Evolutionary conservation across 176 grass and related monocot genomes (phyloP).

Genomic region (Phragmites australis): DNA sequence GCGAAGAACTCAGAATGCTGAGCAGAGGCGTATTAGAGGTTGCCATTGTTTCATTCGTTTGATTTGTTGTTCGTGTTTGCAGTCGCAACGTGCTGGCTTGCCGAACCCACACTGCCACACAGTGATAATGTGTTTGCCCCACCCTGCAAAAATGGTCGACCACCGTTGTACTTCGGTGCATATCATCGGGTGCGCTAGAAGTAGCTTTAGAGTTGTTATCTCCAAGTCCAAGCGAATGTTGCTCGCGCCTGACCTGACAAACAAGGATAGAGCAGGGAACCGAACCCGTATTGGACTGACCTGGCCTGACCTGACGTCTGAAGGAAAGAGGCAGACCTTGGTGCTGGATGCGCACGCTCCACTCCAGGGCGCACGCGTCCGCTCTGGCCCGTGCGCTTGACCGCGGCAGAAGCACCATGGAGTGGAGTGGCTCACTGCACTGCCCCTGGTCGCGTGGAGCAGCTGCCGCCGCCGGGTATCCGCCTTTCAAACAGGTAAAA

Average conservation of each 20-base stretch:
- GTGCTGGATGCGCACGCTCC: neutral
- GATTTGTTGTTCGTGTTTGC: neutral
- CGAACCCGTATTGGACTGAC: neutral
- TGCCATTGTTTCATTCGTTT: slow-evolving; percentile 41
- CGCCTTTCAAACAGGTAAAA: too few relatives aligned
- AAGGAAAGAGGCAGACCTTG: neutral
- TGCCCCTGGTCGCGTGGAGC: too few relatives aligned
- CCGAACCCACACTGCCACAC: neutral
- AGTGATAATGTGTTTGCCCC: neutral
- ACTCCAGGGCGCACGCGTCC: too few relatives aligned
- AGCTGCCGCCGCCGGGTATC: too few relatives aligned
- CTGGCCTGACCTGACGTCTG: neutral
- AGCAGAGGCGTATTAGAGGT: slow-evolving; percentile 37
- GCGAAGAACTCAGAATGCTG: slow-evolving; percentile 52
- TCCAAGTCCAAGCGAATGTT: neutral
- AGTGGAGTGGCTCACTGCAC: neutral
- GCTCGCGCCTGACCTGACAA: too few relatives aligned
- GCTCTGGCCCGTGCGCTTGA: neutral
- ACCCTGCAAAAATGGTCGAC: slow-evolving; percentile 9
- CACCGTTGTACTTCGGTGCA: neutral
- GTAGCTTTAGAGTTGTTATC: neutral
- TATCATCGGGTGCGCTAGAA: neutral
- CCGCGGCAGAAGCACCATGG: neutral
- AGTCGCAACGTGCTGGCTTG: neutral
- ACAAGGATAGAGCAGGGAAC: neutral